phyloP scores from a whole-genome alignment of 352 stramenopile species.

The Pythium plurisporium region DNA sequence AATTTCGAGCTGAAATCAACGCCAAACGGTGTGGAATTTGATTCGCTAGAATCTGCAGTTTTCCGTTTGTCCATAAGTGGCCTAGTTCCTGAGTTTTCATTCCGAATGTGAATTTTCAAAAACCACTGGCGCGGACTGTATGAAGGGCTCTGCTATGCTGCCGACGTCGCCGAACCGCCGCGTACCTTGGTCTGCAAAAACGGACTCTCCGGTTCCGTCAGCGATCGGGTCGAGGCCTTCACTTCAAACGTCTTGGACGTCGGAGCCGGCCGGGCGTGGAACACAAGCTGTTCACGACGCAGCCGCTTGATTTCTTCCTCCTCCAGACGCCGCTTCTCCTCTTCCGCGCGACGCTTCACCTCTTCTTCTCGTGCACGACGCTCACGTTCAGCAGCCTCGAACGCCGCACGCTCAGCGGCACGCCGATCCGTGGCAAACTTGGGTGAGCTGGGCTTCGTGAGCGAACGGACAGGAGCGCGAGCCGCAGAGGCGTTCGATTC shows the following conservation, averaged over 20 bases:
- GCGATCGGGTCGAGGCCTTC: conserved; percentile 37
- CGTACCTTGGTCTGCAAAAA: conserved; percentile 23
- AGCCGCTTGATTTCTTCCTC: conserved; percentile 70
- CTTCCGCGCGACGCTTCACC: conserved; percentile 44
- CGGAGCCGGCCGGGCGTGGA: conserved; percentile 61
- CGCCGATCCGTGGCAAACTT: conserved; percentile 59
- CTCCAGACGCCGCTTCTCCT: conserved; percentile 41
- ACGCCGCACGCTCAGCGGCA: conserved; percentile 56
- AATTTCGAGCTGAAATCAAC: no score
- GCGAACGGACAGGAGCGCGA: conserved; percentile 4
- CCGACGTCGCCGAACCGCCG: conserved; percentile 11
- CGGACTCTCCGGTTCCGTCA: conserved; percentile 61
- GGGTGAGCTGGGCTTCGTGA: conserved; percentile 27
- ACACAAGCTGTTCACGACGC: conserved; percentile 67
- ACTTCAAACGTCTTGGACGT: conserved; percentile 40
- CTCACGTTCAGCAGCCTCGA: conserved; percentile 66
- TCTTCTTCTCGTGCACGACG: conserved; percentile 60
- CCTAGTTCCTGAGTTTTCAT: no score
- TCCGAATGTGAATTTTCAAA: no score
- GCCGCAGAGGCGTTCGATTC: not conserved
- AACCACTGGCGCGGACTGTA: no score
- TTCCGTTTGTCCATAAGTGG: no score
- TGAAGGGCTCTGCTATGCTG: no score
- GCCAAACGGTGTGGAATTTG: no score
- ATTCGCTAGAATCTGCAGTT: no score